These are phyloP conservation scores for Saccharum spontaneum DNA, from an alignment of 176 grass and related monocot genomes.

Conservation along the genomic window DNA sequence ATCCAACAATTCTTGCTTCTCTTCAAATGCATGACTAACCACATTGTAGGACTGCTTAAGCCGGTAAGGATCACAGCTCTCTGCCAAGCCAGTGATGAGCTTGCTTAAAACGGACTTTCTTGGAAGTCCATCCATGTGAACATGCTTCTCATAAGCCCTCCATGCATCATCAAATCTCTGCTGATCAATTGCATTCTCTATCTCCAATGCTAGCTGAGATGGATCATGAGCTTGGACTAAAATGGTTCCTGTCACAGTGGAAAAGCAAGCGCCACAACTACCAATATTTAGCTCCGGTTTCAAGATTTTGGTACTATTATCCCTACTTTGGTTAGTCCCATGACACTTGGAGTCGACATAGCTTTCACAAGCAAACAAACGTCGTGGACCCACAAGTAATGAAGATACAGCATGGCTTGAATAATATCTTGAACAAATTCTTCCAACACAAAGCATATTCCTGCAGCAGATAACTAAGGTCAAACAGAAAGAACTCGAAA, in stretches of 20 bases:
- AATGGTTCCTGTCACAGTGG: slow-evolving; percentile 49
- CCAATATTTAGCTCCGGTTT: neutral
- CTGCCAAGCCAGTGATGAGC: slow-evolving; percentile 64
- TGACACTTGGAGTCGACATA: slow-evolving; percentile 8
- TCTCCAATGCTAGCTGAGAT: slow-evolving; percentile 52
- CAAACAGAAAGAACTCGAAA: neutral
- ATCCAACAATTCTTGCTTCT: slow-evolving; percentile 57
- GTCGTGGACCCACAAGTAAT: neutral
- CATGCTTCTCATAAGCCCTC: slow-evolving; percentile 67
- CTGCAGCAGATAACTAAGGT: slow-evolving; percentile 11
- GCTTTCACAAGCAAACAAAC: neutral
- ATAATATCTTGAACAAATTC: slow-evolving; percentile 19
- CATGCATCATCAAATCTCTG: slow-evolving; percentile 77
- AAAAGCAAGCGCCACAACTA: slow-evolving; percentile 20
- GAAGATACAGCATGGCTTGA: neutral
- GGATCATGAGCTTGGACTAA: slow-evolving; percentile 67
- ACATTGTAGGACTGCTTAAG: slow-evolving; percentile 69
- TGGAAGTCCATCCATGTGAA: slow-evolving; percentile 62
- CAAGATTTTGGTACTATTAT: neutral
- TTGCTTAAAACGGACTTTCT: slow-evolving; percentile 74
- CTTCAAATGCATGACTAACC: slow-evolving; percentile 48
- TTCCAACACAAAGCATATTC: slow-evolving; percentile 39
- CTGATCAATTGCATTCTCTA: slow-evolving; percentile 62
- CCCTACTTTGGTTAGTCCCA: neutral
- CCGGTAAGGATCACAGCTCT: slow-evolving; percentile 54